Conservation (phyloP, 352 stramenopile species). For the Globisporangium cystogenes region DNA sequence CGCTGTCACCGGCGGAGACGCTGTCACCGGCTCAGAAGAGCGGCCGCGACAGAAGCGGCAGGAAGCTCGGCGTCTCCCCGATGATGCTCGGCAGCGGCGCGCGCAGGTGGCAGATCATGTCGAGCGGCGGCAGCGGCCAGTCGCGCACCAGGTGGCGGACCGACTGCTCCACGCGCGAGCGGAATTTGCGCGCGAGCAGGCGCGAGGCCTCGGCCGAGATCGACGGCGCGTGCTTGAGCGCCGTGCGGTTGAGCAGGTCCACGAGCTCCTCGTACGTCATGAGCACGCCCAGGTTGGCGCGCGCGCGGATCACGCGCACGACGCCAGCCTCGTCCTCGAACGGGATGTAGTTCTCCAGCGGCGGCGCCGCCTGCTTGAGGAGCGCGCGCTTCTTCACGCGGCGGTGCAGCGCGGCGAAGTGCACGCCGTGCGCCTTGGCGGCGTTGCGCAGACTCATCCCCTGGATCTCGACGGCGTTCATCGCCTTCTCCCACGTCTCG, state of each 20-base stretch:
- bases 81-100: constrained; percentile 2
- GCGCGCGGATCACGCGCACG: constrained; percentile 45
- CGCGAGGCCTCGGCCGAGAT: constrained; percentile 31
- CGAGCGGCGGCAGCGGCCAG: constrained; percentile 38
- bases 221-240: constrained; percentile 43
- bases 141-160: constrained; percentile 58
- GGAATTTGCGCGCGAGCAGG: constrained; percentile 43
- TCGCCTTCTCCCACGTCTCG: constrained; percentile 55
- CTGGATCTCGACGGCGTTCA: constrained; percentile 42
- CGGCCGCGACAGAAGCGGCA: too few species aligned
- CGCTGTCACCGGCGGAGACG: too few species aligned
- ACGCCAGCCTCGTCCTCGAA: constrained; percentile 49
- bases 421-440: constrained; percentile 40
- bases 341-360: constrained; percentile 32
- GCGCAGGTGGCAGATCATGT: constrained; percentile 33
- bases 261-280: constrained; percentile 70
- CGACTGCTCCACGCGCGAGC: constrained; percentile 53
- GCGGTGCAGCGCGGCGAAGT: constrained; percentile 51
- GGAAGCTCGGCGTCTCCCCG: too few species aligned
- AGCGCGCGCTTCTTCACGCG: constrained; percentile 51
- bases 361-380: constrained; percentile 21
- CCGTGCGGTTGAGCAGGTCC: constrained; percentile 40
- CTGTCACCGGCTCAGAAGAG: background rate
- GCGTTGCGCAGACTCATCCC: constrained; percentile 51
- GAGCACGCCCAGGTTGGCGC: constrained; percentile 48